phyloP scores from a whole-genome alignment of 2,329 filamentous ascomycete species.

The Fusarium oligoseptatum region DNA sequence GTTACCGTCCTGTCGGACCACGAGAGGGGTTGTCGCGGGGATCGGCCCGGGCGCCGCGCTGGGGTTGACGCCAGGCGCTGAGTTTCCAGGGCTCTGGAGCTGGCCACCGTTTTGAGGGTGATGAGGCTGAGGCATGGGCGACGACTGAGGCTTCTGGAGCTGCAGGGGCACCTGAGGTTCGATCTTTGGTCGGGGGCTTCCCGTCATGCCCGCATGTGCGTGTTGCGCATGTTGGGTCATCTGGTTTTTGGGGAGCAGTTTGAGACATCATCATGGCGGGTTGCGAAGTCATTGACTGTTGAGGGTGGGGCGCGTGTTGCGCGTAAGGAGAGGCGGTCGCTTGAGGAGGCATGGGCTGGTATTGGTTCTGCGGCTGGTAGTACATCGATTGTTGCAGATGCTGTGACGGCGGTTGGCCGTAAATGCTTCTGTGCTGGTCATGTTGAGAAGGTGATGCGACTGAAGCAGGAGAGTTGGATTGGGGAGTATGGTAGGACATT shows the following conservation, averaged over 20 bases:
- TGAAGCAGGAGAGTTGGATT: slow-evolving; percentile 94
- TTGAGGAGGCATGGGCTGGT: slow-evolving; percentile 76
- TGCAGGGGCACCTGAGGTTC: slow-evolving; percentile 72
- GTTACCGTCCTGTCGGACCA: slow-evolving; percentile 94
- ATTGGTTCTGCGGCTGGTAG: slow-evolving; percentile 71
- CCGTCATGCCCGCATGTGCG: slow-evolving; percentile 67
- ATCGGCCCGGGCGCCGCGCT: slow-evolving; percentile 96
- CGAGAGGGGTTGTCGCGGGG: slow-evolving; percentile 93
- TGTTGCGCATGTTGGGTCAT: slow-evolving; percentile 72
- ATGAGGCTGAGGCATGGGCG: slow-evolving; percentile 57
- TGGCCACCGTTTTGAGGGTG: slow-evolving; percentile 55
- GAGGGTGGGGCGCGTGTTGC: slow-evolving; percentile 65
- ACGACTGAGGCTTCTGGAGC: slow-evolving; percentile 68
- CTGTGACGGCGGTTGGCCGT: slow-evolving; percentile 82
- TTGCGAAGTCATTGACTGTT: slow-evolving; percentile 73
- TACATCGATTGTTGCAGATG: slow-evolving; percentile 88
- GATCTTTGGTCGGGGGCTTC: slow-evolving; percentile 74
- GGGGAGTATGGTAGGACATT: slow-evolving; percentile 91
- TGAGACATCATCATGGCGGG: slow-evolving; percentile 77
- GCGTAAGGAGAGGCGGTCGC: slow-evolving; percentile 70
- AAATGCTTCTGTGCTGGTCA: slow-evolving; percentile 90
- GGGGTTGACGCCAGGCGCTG: slow-evolving; percentile 75
- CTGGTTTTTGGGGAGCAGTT: slow-evolving; percentile 67
- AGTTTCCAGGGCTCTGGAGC: slow-evolving; percentile 55
- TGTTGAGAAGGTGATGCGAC: slow-evolving; percentile 91